A percentile compares a stretch with the other conserved stretches of the same genome.
Evolutionary conservation across 2,329 filamentous ascomycete species (phyloP).

Genomic region (Fusarium caatingaense): DNA sequence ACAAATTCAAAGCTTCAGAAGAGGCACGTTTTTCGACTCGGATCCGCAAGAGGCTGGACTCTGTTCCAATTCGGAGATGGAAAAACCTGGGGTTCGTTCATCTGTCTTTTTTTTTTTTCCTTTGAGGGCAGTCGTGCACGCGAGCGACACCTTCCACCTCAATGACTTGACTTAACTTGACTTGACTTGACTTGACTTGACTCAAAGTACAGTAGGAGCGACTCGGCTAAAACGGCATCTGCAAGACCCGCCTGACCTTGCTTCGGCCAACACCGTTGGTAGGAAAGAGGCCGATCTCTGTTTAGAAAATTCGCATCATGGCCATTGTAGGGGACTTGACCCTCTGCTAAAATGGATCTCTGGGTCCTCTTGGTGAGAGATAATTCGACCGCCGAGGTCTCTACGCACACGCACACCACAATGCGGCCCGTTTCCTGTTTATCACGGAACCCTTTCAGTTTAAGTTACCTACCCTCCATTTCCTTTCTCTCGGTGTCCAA

Average conservation of each 20-base stretch:
- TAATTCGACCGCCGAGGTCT: constrained; percentile 1
- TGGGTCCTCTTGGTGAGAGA: constrained; percentile 6
- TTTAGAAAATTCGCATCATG: constrained; percentile 28
- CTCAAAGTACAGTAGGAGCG: not conserved
- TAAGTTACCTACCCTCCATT: not conserved
- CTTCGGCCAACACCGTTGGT: constrained; percentile 35
- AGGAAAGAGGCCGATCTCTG: constrained; percentile 27
- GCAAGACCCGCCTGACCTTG: constrained; percentile 30
- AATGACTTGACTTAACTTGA: not conserved
- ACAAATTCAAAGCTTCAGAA: constrained; percentile 7
- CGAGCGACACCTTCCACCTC: constrained; percentile 14
- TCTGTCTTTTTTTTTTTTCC: not conserved
- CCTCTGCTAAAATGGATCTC: constrained; percentile 14
- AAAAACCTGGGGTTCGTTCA: constrained; percentile 24
- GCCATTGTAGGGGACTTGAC: constrained; percentile 21
- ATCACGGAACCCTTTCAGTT: not conserved
- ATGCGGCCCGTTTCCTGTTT: constrained; percentile 27
- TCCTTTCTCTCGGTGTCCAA: constrained; percentile 31
- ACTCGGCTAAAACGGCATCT: constrained; percentile 44
- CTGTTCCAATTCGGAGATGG: constrained; percentile 14
- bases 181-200: not conserved
- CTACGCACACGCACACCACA: constrained; percentile 13
- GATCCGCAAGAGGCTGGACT: constrained; percentile 17
- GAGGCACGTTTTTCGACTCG: constrained; percentile 24
- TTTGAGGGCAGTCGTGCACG: constrained; percentile 24